A percentile compares a stretch with the other conserved stretches of the same genome.
Evolutionary conservation across 1,284 basidiomycete species (phyloP).

Genomic region (Sparassis latifolia): DNA sequence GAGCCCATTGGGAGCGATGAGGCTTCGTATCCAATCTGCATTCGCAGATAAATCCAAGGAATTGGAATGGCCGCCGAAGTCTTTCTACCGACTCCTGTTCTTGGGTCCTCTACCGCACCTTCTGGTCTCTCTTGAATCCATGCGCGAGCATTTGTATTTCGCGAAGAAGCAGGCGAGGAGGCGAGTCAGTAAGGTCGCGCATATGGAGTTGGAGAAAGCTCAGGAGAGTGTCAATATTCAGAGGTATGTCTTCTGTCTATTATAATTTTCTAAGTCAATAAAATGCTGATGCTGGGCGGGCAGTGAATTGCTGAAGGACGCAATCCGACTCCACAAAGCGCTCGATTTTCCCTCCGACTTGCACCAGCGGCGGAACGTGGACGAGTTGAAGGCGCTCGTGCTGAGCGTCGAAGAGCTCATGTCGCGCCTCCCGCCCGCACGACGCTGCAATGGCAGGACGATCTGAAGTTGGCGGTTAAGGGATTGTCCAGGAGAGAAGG

Average conservation of each 20-base stretch:
- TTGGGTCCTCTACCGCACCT: constrained; percentile 45
- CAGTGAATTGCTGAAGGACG: constrained; percentile 3
- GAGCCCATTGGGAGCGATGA: constrained; percentile 3
- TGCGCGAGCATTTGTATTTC: constrained; percentile 20
- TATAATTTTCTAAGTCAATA: background rate
- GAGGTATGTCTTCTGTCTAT: constrained; percentile 11
- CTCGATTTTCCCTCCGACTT: constrained; percentile 14
- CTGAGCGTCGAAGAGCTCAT: constrained; percentile 11
- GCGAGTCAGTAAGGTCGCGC: constrained; percentile 21
- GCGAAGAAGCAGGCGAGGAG: constrained; percentile 30
- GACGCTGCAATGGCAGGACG: constrained; percentile 14
- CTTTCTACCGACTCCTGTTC: constrained; percentile 35
- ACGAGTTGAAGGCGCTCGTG: constrained; percentile 11
- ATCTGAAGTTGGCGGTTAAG: constrained; percentile 19
- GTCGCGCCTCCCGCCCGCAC: constrained; percentile 9
- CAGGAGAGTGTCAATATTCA: constrained; percentile 22
- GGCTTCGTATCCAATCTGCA: background rate
- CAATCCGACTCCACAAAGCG: constrained; percentile 8
- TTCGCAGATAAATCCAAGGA: constrained; percentile 2
- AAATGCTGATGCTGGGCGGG: background rate
- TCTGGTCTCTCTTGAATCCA: constrained; percentile 37
- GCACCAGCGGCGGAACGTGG: constrained; percentile 15
- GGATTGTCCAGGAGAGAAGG: constrained; percentile 17
- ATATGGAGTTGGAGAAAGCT: constrained; percentile 29
- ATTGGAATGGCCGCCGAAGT: constrained; percentile 27